Evolutionary conservation across 2,329 filamentous ascomycete species (phyloP), one percentile per base, ranked within the genome.

Genomic region (Cladosporium sphaerospermum): DNA sequence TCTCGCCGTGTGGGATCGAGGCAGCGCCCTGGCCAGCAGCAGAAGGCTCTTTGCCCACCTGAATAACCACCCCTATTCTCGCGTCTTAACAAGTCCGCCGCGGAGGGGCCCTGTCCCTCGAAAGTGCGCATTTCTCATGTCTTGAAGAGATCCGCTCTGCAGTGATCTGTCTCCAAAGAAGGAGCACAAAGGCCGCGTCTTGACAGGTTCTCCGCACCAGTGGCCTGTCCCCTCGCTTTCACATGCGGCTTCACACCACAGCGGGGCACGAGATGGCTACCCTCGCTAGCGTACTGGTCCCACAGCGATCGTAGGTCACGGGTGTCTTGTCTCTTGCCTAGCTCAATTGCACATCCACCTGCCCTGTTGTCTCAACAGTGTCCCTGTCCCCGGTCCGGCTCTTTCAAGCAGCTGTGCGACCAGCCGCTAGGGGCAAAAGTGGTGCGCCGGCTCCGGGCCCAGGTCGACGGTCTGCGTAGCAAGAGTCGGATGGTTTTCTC

Each of bases 181-280:
- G 10, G 40, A 43, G 18, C 18, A 43, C 18, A 28, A 28, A 43
- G 18, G 11, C 18, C 9, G 9, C 19, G 40, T 43, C 40, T 43
- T 43, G 3, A 43, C 40, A 43, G 19, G 40, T 28, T 43, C 18
- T 43, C 40, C 33, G 44, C 28, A 33, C 10, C 18, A 31, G n/a
- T 36, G 32, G n/a, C 44, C 32, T 46, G 44, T 33, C 44, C 44
- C 28, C 40, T 43, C 40, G 40, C 40, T 43, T 43, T 33, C 44
- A n/a, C 44, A 19, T n/a, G 44, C 13, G 18, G 44, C 44, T 46
- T 46, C 23, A 46, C 10, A 33, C 16, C 32, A 7, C 44, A n/a
- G 16, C 44, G 9, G 32, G 44, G 44, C 28, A 14, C 28, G 18
- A 46, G 44, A 36, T 31, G 32, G 32, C 43, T 28, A 33, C 28